These are phyloP conservation scores for Pythium pyrilobum DNA, from an alignment of 352 stramenopile species.

Conservation along the genomic window DNA sequence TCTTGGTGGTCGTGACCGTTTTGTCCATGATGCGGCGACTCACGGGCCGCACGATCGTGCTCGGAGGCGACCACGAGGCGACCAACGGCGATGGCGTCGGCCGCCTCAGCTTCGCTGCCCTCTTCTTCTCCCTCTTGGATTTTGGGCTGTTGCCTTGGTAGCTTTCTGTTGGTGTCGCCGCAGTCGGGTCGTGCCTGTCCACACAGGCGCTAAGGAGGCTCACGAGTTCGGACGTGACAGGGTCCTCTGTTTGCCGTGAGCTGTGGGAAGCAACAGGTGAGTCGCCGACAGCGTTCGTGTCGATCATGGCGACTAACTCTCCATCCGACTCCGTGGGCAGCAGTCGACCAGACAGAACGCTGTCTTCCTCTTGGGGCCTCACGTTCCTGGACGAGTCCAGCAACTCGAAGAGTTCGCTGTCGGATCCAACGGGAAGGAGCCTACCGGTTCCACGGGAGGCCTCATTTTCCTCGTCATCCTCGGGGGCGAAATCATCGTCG, in stretches of 20 bases:
- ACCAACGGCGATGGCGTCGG: not conserved
- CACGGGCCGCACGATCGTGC: slow-evolving; percentile 8
- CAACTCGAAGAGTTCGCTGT: slow-evolving; percentile 18
- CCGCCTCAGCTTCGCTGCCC: not conserved
- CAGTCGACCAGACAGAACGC: not conserved
- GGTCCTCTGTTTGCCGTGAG: not conserved
- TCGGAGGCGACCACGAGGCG: not conserved
- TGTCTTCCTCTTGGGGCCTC: not conserved
- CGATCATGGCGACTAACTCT: slow-evolving; percentile 1
- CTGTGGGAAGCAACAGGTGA: not conserved
- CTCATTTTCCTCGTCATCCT: not conserved
- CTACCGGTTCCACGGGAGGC: not conserved
- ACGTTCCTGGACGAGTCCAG: not conserved
- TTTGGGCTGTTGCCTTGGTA: not conserved
- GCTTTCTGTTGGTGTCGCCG: not conserved
- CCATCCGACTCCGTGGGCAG: not conserved
- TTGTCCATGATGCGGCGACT: slow-evolving; percentile 16
- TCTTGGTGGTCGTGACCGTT: not conserved
- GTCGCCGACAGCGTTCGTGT: not conserved
- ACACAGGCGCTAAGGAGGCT: slow-evolving; percentile 1
- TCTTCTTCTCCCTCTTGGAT: not conserved
- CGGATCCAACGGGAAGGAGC: slow-evolving; percentile 10
- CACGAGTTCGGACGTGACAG: slow-evolving; percentile 5
- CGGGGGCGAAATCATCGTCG: not conserved
- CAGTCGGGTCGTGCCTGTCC: not conserved